phyloP scores from a whole-genome alignment of 2,329 filamentous ascomycete species.

The Capronia epimyces region DNA sequence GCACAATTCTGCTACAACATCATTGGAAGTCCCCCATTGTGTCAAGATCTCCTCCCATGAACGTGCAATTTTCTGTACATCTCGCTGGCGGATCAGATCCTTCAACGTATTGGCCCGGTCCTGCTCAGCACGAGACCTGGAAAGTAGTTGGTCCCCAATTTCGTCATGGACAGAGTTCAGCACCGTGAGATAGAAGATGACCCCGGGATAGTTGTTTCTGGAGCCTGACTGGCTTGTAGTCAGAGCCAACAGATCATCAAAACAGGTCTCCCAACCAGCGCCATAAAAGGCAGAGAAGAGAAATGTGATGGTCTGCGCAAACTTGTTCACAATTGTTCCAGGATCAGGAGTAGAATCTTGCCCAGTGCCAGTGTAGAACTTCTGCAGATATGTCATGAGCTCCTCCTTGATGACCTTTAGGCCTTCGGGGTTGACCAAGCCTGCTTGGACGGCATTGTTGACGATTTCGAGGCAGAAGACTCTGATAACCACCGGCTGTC shows the following conservation, averaged over 20 bases:
- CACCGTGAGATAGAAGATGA: slow-evolving; percentile 82
- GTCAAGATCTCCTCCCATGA: slow-evolving; percentile 89
- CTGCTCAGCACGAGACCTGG: slow-evolving; percentile 69
- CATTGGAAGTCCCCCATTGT: slow-evolving; percentile 66
- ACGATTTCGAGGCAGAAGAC: slow-evolving; percentile 87
- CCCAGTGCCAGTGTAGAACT: slow-evolving; percentile 59
- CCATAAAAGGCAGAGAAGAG: slow-evolving; percentile 85
- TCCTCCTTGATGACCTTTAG: slow-evolving; percentile 73
- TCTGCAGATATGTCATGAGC: slow-evolving; percentile 72
- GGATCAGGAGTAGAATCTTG: slow-evolving; percentile 59
- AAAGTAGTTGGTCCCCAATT: slow-evolving; percentile 86
- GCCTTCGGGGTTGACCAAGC: slow-evolving; percentile 66
- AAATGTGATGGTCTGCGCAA: slow-evolving; percentile 91
- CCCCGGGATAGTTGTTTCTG: slow-evolving; percentile 66
- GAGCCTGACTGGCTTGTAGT: slow-evolving; percentile 58
- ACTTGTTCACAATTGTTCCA: slow-evolving; percentile 82
- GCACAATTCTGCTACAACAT: slow-evolving; percentile 75
- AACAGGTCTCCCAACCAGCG: slow-evolving; percentile 79
- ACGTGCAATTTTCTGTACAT: slow-evolving; percentile 79
- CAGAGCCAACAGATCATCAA: slow-evolving; percentile 80
- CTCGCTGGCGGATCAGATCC: slow-evolving; percentile 77
- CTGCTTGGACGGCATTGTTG: slow-evolving; percentile 81
- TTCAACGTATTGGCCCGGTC: slow-evolving; percentile 87
- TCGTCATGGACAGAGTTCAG: slow-evolving; percentile 91
- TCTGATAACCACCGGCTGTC: slow-evolving; percentile 74